These are phyloP conservation scores for Stephania yunnanensis DNA, from an alignment of 164 flowering plant species.

Conservation along the genomic window DNA sequence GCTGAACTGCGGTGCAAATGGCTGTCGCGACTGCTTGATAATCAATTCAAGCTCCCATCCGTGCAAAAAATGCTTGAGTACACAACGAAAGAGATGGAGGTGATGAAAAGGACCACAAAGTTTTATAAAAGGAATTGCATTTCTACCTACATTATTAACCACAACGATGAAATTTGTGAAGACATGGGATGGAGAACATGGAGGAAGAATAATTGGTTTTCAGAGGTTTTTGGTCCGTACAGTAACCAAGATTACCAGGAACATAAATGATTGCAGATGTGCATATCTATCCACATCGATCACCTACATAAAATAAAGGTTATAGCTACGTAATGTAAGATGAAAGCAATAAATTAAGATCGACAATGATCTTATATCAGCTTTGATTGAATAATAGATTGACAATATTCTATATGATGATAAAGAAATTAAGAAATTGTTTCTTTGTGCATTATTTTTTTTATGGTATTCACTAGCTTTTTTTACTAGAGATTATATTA, in stretches of 20 bases:
- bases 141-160: constrained; percentile 79
- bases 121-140: constrained; percentile 86
- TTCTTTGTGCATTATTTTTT: too few relatives aligned
- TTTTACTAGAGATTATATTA: too few relatives aligned
- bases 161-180: constrained; percentile 74
- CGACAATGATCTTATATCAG: too few relatives aligned
- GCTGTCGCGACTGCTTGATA: constrained; percentile 58
- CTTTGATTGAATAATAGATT: too few relatives aligned
- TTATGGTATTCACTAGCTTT: too few relatives aligned
- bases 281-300: too few relatives aligned
- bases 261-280: constrained; percentile 14
- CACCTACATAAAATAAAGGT: too few relatives aligned
- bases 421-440: too few relatives aligned
- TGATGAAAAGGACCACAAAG: constrained; percentile 65
- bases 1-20: constrained; percentile 80
- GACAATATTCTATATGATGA: too few relatives aligned
- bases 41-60: constrained; percentile 66
- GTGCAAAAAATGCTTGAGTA: constrained; percentile 62
- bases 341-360: too few relatives aligned
- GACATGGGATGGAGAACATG: constrained; percentile 88
- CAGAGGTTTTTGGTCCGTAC: constrained; percentile 78
- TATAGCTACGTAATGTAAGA: too few relatives aligned
- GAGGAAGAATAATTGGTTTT: constrained; percentile 75
- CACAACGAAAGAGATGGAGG: constrained; percentile 49
- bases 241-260: constrained; percentile 57